Evolutionary conservation across 1,284 basidiomycete genomes (phyloP).

Genomic region (Leccinum pachyderme): DNA sequence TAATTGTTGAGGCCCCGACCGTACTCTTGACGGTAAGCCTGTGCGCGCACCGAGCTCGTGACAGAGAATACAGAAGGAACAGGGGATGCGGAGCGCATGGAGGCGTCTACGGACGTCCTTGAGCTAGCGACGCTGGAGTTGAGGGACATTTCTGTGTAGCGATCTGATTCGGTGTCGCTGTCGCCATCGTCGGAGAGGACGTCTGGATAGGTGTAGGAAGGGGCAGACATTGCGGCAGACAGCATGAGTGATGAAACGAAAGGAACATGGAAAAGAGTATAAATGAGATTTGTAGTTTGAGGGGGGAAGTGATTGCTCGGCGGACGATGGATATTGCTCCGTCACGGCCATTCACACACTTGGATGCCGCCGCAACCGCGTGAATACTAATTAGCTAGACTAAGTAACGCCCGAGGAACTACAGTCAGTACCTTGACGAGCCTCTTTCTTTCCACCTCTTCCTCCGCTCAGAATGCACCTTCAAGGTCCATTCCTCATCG

Average conservation of each 20-base stretch:
- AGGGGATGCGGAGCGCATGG: constrained; percentile 63
- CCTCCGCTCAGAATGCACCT: constrained; percentile 4
- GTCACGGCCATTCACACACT: constrained; percentile 15
- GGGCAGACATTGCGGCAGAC: constrained; percentile 22
- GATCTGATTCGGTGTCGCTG: constrained; percentile 31
- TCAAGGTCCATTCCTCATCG: constrained; percentile 1
- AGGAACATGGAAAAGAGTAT: constrained; percentile 15
- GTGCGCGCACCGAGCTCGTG: constrained; percentile 58
- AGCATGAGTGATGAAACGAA: constrained; percentile 12
- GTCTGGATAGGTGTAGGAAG: constrained; percentile 3
- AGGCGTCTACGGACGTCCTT: constrained; percentile 47
- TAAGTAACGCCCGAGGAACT: constrained; percentile 24
- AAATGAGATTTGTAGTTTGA: constrained; percentile 25
- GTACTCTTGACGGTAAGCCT: constrained; percentile 61
- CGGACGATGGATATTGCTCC: constrained; percentile 36
- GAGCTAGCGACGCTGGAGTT: constrained; percentile 43
- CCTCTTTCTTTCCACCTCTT: not conserved
- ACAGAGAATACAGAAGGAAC: constrained; percentile 66
- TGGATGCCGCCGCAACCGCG: constrained; percentile 29
- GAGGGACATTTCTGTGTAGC: constrained; percentile 37
- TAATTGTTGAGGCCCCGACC: constrained; percentile 72
- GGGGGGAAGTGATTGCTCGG: constrained; percentile 20
- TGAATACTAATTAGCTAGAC: constrained; percentile 16
- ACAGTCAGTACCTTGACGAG: not conserved
- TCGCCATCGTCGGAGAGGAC: constrained; percentile 35